Percentiles rank a stretch among this genome's conserved stretches.
These are phyloP conservation scores for Penicillium brevicompactum DNA, from an alignment of 2,329 filamentous ascomycete species.

Conservation along the genomic window DNA sequence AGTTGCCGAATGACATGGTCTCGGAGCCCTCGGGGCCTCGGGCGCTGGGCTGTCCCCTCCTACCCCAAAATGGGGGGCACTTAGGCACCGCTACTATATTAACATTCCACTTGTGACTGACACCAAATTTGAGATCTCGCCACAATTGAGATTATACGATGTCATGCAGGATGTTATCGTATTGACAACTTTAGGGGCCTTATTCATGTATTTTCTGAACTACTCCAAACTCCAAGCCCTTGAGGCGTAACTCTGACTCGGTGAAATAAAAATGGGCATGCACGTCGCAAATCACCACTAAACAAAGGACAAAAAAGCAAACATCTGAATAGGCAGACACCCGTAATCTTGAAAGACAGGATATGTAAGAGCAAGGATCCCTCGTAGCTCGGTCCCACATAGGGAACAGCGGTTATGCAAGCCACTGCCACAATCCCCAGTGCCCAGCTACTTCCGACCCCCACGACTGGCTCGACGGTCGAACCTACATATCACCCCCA, in stretches of 20 bases:
- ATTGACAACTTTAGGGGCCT: no score
- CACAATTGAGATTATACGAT: neutral
- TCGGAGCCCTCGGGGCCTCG: neutral
- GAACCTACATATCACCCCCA: neutral
- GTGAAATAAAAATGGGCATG: no score
- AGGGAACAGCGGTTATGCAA: conserved; percentile 8
- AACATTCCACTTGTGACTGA: neutral
- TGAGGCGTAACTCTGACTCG: no score
- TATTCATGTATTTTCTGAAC: no score
- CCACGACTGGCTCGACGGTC: conserved; percentile 3
- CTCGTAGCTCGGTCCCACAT: neutral
- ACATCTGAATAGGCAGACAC: neutral
- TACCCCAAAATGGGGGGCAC: neutral
- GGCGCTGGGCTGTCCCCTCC: neutral
- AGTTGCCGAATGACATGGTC: neutral
- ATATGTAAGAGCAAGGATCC: neutral
- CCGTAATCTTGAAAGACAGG: neutral
- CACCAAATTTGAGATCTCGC: neutral
- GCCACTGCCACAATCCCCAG: conserved; percentile 2
- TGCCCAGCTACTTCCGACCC: neutral
- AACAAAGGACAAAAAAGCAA: neutral
- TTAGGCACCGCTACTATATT: neutral
- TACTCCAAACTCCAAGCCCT: no score
- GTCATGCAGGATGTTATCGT: neutral
- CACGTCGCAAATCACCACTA: no score